Percentiles rank a stretch among this genome's conserved stretches.
Conservation (phyloP, 2,329 filamentous ascomycete genomes). For the Botryotinia globosa region DNA sequence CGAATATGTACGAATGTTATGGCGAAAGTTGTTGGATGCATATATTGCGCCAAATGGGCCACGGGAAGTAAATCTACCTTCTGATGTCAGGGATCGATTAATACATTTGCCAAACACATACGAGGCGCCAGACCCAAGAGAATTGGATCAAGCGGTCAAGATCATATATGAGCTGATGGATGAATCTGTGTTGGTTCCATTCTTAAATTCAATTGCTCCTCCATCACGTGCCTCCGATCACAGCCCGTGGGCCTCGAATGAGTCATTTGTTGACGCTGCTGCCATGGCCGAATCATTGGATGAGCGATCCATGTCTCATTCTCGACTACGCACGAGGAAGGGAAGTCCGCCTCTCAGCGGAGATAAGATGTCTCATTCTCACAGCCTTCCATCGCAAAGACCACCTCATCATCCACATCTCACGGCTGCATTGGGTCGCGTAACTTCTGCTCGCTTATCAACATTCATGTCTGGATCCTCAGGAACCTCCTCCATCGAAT, state of each 20-base stretch:
- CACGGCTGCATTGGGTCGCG: conserved; percentile 30
- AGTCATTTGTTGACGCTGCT: conserved; percentile 33
- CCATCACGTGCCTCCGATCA: conserved; percentile 32
- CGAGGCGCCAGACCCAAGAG: conserved; percentile 69
- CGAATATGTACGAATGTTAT: conserved; percentile 70
- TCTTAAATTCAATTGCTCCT: conserved; percentile 59
- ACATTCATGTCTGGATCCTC: conserved; percentile 38
- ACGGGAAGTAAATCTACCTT: conserved; percentile 86
- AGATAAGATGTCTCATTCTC: conserved; percentile 29
- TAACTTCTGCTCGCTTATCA: conserved; percentile 30
- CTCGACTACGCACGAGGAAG: conserved; percentile 27
- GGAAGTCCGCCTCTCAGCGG: conserved; percentile 32
- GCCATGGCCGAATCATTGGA: conserved; percentile 34
- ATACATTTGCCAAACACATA: conserved; percentile 59
- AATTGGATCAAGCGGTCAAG: conserved; percentile 75
- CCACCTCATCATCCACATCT: conserved; percentile 36
- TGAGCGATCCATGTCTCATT: conserved; percentile 33
- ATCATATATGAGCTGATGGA: conserved; percentile 98
- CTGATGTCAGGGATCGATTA: conserved; percentile 77
- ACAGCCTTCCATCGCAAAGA: conserved; percentile 29
- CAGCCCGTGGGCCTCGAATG: conserved; percentile 37
- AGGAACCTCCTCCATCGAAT: conserved; percentile 47
- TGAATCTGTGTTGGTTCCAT: conserved; percentile 89
- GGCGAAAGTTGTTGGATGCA: conserved; percentile 83
- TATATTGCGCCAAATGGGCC: conserved; percentile 86